These are phyloP conservation scores for Blastobotrys buckinghamii DNA, from an alignment of 1,139 yeast genomes.

Conservation along the genomic window DNA sequence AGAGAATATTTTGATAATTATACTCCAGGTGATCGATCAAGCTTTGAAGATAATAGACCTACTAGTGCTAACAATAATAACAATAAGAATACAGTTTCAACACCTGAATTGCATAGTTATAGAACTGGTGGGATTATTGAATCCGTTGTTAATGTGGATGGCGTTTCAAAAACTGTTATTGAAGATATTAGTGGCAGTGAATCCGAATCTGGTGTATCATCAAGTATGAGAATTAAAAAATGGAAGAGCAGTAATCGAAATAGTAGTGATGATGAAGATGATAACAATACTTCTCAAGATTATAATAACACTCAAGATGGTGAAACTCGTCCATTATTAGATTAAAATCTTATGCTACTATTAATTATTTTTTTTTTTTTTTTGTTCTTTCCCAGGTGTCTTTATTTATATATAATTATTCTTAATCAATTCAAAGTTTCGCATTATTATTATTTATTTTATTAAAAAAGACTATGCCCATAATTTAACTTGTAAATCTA, in stretches of 20 bases:
- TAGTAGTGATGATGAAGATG: conserved; percentile 1
- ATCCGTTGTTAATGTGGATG: conserved; percentile 76
- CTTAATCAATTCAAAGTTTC: too few relatives aligned
- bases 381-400: background rate
- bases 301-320: background rate
- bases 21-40: conserved; percentile 1
- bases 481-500: conserved; percentile 74
- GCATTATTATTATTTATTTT: background rate
- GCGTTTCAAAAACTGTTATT: conserved; percentile 81
- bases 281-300: background rate
- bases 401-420: background rate
- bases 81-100: conserved; percentile 7
- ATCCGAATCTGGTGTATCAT: background rate
- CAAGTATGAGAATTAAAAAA: background rate
- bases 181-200: conserved; percentile 38
- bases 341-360: background rate
- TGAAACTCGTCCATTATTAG: conserved; percentile 9
- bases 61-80: background rate
- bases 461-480: conserved; percentile 58
- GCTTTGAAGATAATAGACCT: too few relatives aligned
- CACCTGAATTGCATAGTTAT: conserved; percentile 27
- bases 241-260: background rate
- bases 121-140: conserved; percentile 71
- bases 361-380: background rate
- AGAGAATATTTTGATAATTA: conserved; percentile 19